Conservation (phyloP, 768 basidiomycete species). For the Leccinum rimulosum region DNA sequence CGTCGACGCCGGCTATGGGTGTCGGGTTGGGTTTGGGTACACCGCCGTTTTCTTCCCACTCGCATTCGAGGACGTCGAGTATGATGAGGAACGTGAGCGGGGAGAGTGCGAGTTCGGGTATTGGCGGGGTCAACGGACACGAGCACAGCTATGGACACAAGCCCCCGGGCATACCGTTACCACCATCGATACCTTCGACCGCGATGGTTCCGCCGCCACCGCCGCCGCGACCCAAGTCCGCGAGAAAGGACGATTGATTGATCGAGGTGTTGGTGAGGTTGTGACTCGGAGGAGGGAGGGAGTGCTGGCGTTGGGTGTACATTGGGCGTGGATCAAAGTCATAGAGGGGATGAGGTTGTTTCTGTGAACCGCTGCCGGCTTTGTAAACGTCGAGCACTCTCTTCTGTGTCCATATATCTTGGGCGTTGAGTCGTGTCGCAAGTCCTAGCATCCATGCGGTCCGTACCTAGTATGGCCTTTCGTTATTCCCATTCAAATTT, state of each 20-base stretch:
- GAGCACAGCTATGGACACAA: background rate
- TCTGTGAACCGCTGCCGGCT: too few relatives aligned
- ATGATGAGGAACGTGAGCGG: conserved; percentile 15
- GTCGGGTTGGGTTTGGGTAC: conserved; percentile 25
- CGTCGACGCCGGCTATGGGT: conserved; percentile 29
- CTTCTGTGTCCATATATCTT: too few relatives aligned
- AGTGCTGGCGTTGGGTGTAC: background rate
- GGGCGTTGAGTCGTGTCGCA: too few relatives aligned
- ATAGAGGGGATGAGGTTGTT: too few relatives aligned
- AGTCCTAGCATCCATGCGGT: too few relatives aligned
- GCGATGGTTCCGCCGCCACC: conserved; percentile 20
- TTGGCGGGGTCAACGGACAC: background rate
- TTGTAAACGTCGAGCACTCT: too few relatives aligned
- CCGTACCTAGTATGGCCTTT: too few relatives aligned
- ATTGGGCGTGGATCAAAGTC: background rate
- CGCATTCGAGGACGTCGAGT: background rate
- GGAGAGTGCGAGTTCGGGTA: background rate
- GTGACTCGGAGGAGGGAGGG: background rate
- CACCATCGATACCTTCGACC: conserved; percentile 17
- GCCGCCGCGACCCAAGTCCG: conserved; percentile 13
- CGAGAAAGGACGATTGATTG: conserved; percentile 28
- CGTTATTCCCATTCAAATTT: too few relatives aligned
- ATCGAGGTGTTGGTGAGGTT: background rate
- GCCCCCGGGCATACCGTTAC: conserved; percentile 14
- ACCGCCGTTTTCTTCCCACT: conserved; percentile 19